These are phyloP conservation scores for Suzukiozyma palmioleophila DNA, from an alignment of 1,139 yeast species.

Conservation along the genomic window DNA sequence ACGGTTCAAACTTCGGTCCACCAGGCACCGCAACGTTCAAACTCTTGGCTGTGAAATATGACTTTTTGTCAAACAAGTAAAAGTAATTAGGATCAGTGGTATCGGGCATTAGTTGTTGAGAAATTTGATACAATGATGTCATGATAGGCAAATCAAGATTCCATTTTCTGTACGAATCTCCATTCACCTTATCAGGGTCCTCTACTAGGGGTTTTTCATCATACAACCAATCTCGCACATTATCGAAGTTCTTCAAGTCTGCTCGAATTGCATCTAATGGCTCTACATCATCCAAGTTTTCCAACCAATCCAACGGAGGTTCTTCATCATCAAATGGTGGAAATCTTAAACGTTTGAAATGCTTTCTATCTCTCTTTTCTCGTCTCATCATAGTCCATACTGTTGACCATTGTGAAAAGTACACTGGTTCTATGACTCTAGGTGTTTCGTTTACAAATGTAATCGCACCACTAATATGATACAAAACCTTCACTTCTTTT, in stretches of 20 bases:
- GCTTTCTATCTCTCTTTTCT: conserved; percentile 86
- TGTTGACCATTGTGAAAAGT: conserved; percentile 93
- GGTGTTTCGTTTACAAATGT: conserved; percentile 94
- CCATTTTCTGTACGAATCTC: conserved; percentile 78
- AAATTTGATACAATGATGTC: conserved; percentile 60
- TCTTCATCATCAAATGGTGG: conserved; percentile 99
- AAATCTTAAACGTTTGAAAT: conserved; percentile 85
- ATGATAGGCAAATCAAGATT: conserved; percentile 54
- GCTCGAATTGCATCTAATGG: conserved; percentile 66
- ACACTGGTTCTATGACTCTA: conserved; percentile 86
- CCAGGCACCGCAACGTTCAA: conserved; percentile 85
- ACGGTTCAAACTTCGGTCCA: conserved; percentile 93
- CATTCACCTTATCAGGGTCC: conserved; percentile 52
- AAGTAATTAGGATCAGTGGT: conserved; percentile 51
- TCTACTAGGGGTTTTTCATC: conserved; percentile 74
- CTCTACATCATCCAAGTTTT: conserved; percentile 69
- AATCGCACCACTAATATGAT: conserved; percentile 90
- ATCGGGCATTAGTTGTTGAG: conserved; percentile 67
- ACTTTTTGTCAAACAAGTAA: conserved; percentile 68
- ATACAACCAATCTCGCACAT: conserved; percentile 72
- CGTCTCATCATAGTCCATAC: conserved; percentile 91
- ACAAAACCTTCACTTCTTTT: conserved; percentile 81
- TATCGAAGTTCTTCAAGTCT: conserved; percentile 60
- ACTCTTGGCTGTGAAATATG: conserved; percentile 88
- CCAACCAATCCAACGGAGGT: conserved; percentile 82